A percentile compares a stretch with the other conserved stretches of the same genome.
Conservation (phyloP, 306 rosid genomes). For the Glycine latifolia region DNA sequence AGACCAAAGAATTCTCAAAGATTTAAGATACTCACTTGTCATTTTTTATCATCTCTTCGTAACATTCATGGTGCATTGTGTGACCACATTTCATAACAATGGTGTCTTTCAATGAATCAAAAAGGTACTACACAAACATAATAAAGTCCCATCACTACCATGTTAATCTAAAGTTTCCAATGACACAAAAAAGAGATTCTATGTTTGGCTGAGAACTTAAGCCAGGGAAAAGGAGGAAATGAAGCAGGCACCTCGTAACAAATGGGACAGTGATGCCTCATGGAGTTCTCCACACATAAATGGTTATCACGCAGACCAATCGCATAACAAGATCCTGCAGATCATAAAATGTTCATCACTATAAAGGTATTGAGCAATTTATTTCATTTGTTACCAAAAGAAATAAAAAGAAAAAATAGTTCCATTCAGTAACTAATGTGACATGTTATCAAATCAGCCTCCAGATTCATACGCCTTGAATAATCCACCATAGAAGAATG, state of each 20-base stretch:
- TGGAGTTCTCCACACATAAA: slow-evolving; percentile 88
- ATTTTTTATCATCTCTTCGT: slow-evolving; percentile 71
- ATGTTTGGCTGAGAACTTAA: slow-evolving; percentile 16
- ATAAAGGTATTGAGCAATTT: not conserved
- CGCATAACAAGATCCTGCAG: slow-evolving; percentile 84
- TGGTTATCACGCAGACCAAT: slow-evolving; percentile 73
- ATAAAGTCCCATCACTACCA: slow-evolving; percentile 8
- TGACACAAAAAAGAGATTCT: not conserved
- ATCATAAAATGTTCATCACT: slow-evolving; percentile 34
- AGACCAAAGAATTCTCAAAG: slow-evolving; percentile 10
- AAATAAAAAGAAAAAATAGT: too few relatives aligned
- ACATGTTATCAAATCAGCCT: too few relatives aligned
- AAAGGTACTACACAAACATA: slow-evolving; percentile 73
- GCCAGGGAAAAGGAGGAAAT: not conserved
- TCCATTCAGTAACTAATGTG: too few relatives aligned
- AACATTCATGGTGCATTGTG: slow-evolving; percentile 89
- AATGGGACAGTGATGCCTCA: slow-evolving; percentile 94
- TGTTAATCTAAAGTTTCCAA: slow-evolving; percentile 16
- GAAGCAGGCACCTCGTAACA: slow-evolving; percentile 80
- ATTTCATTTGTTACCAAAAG: too few relatives aligned
- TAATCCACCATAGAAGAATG: too few relatives aligned
- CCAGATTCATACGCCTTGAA: too few relatives aligned
- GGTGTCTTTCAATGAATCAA: slow-evolving; percentile 78
- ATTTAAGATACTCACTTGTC: slow-evolving; percentile 63
- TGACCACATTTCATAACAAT: slow-evolving; percentile 90